Base-by-base conservation (phyloP, 495 filamentous ascomycete species). In the Lasiosphaeriaceae sp. region DNA sequence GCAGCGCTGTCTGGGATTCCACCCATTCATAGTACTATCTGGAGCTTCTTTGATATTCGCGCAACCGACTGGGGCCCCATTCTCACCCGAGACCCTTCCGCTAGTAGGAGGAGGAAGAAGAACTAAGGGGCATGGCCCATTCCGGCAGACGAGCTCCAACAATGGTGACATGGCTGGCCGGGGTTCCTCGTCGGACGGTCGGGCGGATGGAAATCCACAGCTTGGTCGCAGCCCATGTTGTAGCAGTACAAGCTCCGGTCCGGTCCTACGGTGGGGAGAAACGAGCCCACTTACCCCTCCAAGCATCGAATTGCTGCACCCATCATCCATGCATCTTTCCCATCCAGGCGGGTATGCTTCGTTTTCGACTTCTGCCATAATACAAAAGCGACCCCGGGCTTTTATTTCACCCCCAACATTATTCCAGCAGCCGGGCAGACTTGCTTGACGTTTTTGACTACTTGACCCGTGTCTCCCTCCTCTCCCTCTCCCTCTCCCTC, bases 281-380 rank as follows among this genome's bases (percentile, higher is more conserved):
- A 44, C n/a, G 34, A 43, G 14, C 8, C 14, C 5, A n/a, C 24
- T 20, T 17, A 16, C 24, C 48, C 24, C 24, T 50, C 48, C 26
- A 50, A 29, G 47, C 17, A 24, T 16, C 37, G 34, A 55, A 50
- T 8, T 57, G 54, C 48, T 56, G 41, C 55, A 60, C 52, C 58
- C 52, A 55, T 63, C 51, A 63, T 47, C 56, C 56, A 63, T 63
- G 61, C 54, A 63, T 21, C 61, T 53, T 59, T 53, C 58, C 62
- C 52, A 60, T 60, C 62, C 53, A 59, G 59, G 63, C 63, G 63
- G 59, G 51, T 62, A 59, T 62, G 50, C 54, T 50, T 50, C 49
- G 63, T 58, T 56, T 31, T 51, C 24, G 60, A 55, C 49, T 60
- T 61, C 63, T 63, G 63, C 64, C 57, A 63, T 59, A 60, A 63